These are phyloP conservation scores for Coprinopsis strossmayeri DNA, from an alignment of 768 basidiomycete species.

Conservation along the genomic window DNA sequence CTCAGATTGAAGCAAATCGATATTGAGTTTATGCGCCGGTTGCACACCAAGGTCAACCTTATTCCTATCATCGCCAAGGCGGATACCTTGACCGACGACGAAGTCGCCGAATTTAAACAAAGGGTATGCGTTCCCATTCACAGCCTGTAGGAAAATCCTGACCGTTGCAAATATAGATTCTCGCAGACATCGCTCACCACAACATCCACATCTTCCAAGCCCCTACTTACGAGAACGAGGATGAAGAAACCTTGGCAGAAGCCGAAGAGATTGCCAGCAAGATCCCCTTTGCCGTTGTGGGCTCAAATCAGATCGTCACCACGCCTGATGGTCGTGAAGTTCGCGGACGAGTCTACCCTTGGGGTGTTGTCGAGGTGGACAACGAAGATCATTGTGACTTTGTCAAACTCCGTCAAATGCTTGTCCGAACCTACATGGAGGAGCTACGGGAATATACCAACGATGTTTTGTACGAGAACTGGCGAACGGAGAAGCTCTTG, in stretches of 20 bases:
- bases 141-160: conserved; percentile 7
- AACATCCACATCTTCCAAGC: conserved; percentile 98
- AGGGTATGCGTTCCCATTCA: conserved; percentile 45
- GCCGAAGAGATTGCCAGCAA: conserved; percentile 97
- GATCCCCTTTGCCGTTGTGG: conserved; percentile 98
- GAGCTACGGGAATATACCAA: conserved; percentile 97
- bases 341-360: conserved; percentile 93
- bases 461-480: conserved; percentile 94
- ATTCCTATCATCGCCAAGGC: conserved; percentile 99
- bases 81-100: conserved; percentile 96
- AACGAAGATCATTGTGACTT: conserved; percentile 99
- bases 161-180: conserved; percentile 46
- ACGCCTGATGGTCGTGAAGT: conserved; percentile 88
- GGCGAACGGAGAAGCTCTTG: conserved; percentile 92
- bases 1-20: conserved; percentile 92
- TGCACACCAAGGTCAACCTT: conserved; percentile 96
- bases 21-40: conserved; percentile 97
- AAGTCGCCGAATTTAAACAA: conserved; percentile 88
- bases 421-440: conserved; percentile 99
- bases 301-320: conserved; percentile 77
- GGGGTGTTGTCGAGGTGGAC: conserved; percentile 99
- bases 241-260: conserved; percentile 96
- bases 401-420: conserved; percentile 99
- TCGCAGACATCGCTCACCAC: conserved; percentile 90
- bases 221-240: conserved; percentile 95